A percentile compares a stretch with the other conserved stretches of the same genome.
Conservation (phyloP, 768 basidiomycete species). For the Fistulinella prunicolor region DNA sequence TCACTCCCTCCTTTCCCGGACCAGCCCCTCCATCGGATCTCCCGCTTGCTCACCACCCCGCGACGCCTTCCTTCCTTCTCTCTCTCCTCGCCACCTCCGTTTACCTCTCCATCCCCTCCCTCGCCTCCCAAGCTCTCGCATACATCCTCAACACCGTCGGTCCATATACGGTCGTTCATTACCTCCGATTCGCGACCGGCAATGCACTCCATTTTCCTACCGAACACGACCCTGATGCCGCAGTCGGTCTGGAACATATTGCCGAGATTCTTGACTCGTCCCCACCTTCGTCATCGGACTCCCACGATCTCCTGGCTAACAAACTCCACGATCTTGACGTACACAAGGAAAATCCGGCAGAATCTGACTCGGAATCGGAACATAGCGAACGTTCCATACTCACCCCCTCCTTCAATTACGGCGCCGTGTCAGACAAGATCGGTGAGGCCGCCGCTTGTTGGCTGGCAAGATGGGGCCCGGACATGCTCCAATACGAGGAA, state of each 20-base stretch:
- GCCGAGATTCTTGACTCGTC: constrained; percentile 45
- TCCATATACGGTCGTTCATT: constrained; percentile 71
- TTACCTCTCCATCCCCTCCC: constrained; percentile 77
- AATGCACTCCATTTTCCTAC: constrained; percentile 48
- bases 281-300: constrained; percentile 10
- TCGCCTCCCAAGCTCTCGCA: constrained; percentile 73
- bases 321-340: constrained; percentile 32
- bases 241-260: constrained; percentile 68
- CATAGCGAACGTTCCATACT: constrained; percentile 13
- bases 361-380: constrained; percentile 32
- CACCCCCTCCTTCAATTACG: constrained; percentile 64
- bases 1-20: constrained; percentile 62
- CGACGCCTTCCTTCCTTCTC: constrained; percentile 75
- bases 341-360: constrained; percentile 37
- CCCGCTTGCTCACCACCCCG: constrained; percentile 64
- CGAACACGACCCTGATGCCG: constrained; percentile 52
- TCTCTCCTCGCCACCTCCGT: constrained; percentile 85
- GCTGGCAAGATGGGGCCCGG: constrained; percentile 81
- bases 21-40: constrained; percentile 22
- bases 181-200: constrained; percentile 82
- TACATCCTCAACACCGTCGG: constrained; percentile 72
- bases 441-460: constrained; percentile 88
- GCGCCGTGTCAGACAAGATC: constrained; percentile 87
- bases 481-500: constrained; percentile 70
- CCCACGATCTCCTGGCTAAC: constrained; percentile 27